Percentiles rank a stretch among this genome's conserved stretches.
Conservation (phyloP, 768 basidiomycete species). For the Ramaria sp. region DNA sequence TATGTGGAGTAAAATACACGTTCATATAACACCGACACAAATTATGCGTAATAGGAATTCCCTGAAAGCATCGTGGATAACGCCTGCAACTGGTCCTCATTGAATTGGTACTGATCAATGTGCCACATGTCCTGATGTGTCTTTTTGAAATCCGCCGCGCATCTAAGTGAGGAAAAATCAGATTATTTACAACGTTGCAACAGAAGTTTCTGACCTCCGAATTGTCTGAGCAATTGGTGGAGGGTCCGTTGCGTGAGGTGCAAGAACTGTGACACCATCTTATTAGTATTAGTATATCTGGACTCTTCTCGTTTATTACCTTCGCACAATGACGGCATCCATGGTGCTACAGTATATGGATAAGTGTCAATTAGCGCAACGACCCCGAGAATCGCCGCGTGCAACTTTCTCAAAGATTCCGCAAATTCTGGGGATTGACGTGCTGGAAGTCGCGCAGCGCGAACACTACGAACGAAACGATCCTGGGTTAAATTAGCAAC, state of each 20-base stretch:
- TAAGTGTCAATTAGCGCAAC: constrained; percentile 43
- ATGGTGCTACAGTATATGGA: constrained; percentile 42
- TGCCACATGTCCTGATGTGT: constrained; percentile 82
- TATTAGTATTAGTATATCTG: not conserved
- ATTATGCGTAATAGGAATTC: constrained; percentile 65
- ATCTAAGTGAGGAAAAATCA: constrained; percentile 8
- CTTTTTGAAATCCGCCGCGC: constrained; percentile 78
- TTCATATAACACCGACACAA: not conserved
- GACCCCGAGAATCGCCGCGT: constrained; percentile 50
- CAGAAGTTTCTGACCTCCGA: constrained; percentile 35
- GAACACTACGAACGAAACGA: constrained; percentile 56
- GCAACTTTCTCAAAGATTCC: constrained; percentile 60
- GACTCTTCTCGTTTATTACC: constrained; percentile 29
- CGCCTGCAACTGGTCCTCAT: constrained; percentile 82
- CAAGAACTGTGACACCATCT: constrained; percentile 40
- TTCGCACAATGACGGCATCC: constrained; percentile 62
- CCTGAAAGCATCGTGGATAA: constrained; percentile 84
- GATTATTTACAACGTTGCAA: not conserved
- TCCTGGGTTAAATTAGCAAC: constrained; percentile 33
- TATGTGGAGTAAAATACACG: not conserved
- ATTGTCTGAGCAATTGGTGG: constrained; percentile 87
- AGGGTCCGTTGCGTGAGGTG: constrained; percentile 72
- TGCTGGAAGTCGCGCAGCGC: constrained; percentile 51
- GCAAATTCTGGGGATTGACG: constrained; percentile 63
- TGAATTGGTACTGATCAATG: constrained; percentile 75